These are phyloP conservation scores for Phytophthora melonis DNA, from an alignment of 352 stramenopile genomes.

Conservation along the genomic window DNA sequence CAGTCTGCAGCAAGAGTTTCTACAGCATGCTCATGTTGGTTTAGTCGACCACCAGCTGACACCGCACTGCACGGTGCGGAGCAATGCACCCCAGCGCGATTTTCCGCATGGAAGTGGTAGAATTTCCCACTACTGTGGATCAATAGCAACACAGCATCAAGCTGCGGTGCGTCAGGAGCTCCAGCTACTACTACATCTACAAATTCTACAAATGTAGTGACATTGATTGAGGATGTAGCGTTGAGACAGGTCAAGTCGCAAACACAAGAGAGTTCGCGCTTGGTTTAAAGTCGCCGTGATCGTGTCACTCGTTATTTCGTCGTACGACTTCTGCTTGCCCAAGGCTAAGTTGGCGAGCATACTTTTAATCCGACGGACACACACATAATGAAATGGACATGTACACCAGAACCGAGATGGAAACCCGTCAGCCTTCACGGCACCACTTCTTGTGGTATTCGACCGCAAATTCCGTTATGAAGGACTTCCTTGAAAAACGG, in stretches of 20 bases:
- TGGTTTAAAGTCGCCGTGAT: constrained; percentile 90
- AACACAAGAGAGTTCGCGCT: constrained; percentile 69
- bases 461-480: constrained; percentile 42
- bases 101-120: no score
- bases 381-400: constrained; percentile 11
- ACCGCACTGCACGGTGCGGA: no score
- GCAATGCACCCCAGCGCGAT: no score
- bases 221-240: constrained; percentile 58
- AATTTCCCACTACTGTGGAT: no score
- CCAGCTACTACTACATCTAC: background rate
- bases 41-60: background rate
- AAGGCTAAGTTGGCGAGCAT: constrained; percentile 81
- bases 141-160: no score
- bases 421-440: background rate
- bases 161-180: background rate
- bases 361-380: constrained; percentile 64
- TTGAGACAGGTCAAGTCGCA: constrained; percentile 90
- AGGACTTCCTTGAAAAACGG: no score
- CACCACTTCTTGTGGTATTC: no score
- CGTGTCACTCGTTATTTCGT: constrained; percentile 74
- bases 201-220: constrained; percentile 16
- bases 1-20: no score
- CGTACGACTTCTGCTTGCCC: constrained; percentile 84
- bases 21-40: background rate
- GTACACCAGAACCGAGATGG: background rate